Base-by-base conservation (phyloP, 805 yeast genomes). In the Blastobotrys attinorum region DNA sequence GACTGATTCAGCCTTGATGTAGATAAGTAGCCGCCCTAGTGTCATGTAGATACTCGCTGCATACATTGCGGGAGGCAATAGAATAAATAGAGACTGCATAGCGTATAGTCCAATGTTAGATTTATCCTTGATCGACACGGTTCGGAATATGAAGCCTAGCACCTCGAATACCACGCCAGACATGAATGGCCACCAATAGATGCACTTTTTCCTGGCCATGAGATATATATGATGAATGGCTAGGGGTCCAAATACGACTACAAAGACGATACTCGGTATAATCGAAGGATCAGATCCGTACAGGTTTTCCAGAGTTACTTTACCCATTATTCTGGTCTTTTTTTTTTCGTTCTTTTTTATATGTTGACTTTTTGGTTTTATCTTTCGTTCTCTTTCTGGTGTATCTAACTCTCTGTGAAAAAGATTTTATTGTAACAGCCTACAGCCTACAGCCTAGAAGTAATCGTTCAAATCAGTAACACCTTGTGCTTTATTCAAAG, bases 41-140 rank as follows among this genome's bases (percentile, higher is more conserved):
- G 80, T 67, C 53, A 73, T 81, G 62, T 87, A 87, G 3, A 86
- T 68, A 1, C 90, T 95, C 2, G 84, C 96, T 81, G 84, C 81
- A 35, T 83, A 69, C 58, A 87, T 81, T 20, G 83, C 84, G 0
- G 96, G 96, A 0, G 87, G 89, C 41, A 87, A 62, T 0, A 90
- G 83, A 42, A 85, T 64, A 54, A 79, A 70, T 39, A 80, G 72
- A 46, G 80, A 72, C 60, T 87, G 94, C 53, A 79, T 60, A 29
- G 83, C 58, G 56, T 70, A 87, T 18, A 69, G 64, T 40, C 71
- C 59, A 31, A 64, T 52, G 27, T 64, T 54, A 6, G 49, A 32
- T 2, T 60, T 57, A 18, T 53, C 45, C 47, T 72, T 55, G 36
- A 58, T 50, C 17, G 72, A 69, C 2, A 79, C 67, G 45, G 75